phyloP scores from a whole-genome alignment of 2,329 filamentous ascomycete species.

The Fusarium mundagurra region DNA sequence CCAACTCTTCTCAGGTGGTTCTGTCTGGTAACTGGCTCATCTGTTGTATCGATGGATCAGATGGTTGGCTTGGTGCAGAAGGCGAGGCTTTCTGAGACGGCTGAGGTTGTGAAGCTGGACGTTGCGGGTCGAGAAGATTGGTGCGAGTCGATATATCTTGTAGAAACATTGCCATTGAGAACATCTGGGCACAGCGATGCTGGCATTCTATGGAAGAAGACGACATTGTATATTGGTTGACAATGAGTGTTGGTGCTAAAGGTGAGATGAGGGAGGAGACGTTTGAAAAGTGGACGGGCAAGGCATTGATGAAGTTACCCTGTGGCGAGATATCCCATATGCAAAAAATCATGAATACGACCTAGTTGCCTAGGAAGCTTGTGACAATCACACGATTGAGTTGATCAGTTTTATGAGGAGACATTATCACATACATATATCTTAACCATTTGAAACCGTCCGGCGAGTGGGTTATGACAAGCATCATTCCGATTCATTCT shows the following conservation, averaged over 20 bases:
- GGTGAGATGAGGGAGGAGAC: constrained; percentile 21
- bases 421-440: background rate
- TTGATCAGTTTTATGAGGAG: background rate
- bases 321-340: constrained; percentile 3
- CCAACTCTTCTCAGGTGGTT: background rate
- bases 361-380: background rate
- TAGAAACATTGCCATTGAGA: constrained; percentile 51
- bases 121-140: constrained; percentile 28
- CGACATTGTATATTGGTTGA: constrained; percentile 17
- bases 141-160: constrained; percentile 48
- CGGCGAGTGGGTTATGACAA: background rate
- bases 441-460: background rate
- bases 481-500: too few relatives aligned
- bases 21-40: constrained; percentile 20
- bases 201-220: constrained; percentile 43
- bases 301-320: constrained; percentile 7
- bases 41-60: constrained; percentile 15
- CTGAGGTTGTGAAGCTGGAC: background rate
- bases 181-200: constrained; percentile 47
- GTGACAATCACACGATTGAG: background rate
- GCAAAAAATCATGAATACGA: constrained; percentile 48
- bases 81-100: background rate
- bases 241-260: constrained; percentile 13
- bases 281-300: constrained; percentile 16
- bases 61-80: constrained; percentile 14